These are phyloP conservation scores for Erythrobasidium hasegawianum DNA, from an alignment of 1,284 basidiomycete genomes.

Conservation along the genomic window DNA sequence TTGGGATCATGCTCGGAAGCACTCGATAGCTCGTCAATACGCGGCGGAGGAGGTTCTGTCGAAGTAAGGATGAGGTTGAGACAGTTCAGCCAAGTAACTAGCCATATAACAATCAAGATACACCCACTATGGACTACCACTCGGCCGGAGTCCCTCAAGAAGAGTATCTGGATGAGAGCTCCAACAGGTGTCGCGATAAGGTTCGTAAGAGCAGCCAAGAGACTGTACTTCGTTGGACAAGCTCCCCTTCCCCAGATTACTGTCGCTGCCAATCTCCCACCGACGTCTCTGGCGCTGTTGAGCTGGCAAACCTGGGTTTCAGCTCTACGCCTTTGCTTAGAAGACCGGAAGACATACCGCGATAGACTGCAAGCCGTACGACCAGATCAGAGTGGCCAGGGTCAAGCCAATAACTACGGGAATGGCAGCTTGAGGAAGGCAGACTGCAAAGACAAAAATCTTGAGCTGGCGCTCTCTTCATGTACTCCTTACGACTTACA, in stretches of 20 bases:
- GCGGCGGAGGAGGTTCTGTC: too few relatives aligned
- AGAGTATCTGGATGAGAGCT: slow-evolving; percentile 35
- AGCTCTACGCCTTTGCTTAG: too few relatives aligned
- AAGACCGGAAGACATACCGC: slow-evolving; percentile 12
- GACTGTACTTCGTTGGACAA: slow-evolving; percentile 25
- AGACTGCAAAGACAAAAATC: slow-evolving; percentile 6
- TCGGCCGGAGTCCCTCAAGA: slow-evolving; percentile 36
- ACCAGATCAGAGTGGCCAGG: slow-evolving; percentile 25
- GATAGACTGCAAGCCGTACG: slow-evolving; percentile 21
- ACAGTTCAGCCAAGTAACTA: too few relatives aligned
- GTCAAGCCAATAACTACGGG: slow-evolving; percentile 40
- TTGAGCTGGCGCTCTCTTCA: neutral
- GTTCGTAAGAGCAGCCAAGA: slow-evolving; percentile 38
- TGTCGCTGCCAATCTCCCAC: slow-evolving; percentile 37
- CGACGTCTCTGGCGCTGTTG: slow-evolving; percentile 40
- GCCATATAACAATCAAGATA: too few relatives aligned
- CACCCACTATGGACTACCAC: slow-evolving; percentile 10
- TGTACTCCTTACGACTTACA: neutral
- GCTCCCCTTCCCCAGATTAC: slow-evolving; percentile 23
- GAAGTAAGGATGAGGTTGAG: too few relatives aligned
- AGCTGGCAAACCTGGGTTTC: slow-evolving; percentile 5
- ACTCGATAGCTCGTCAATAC: too few relatives aligned
- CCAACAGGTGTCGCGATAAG: slow-evolving; percentile 35
- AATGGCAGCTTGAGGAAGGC: slow-evolving; percentile 12
- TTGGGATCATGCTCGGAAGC: too few relatives aligned